Conservation (phyloP, 257 asterid species). For the Handroanthus guayacan region DNA sequence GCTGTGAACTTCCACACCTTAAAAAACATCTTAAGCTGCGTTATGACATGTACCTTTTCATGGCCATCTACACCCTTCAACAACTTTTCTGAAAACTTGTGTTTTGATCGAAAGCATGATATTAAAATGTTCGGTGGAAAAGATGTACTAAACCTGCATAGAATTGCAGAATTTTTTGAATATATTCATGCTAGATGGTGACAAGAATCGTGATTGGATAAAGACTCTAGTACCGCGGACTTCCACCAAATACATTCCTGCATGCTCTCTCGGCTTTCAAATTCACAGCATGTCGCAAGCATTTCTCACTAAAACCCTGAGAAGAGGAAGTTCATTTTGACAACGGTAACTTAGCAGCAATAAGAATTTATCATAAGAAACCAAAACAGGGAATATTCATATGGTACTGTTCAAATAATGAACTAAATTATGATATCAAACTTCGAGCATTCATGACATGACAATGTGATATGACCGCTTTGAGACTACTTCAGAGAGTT, state of each 20-base stretch:
- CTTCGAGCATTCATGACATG: neutral
- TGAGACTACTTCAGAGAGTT: neutral
- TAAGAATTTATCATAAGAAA: neutral
- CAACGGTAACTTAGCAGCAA: slow-evolving; percentile 13
- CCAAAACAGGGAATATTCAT: neutral
- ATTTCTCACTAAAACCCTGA: slow-evolving; percentile 75
- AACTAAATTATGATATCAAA: slow-evolving; percentile 7
- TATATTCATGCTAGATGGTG: neutral
- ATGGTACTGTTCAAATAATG: neutral
- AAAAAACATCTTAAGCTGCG: slow-evolving; percentile 38
- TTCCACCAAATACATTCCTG: slow-evolving; percentile 53
- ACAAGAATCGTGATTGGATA: slow-evolving; percentile 18
- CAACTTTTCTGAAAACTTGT: slow-evolving; percentile 61
- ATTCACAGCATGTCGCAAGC: slow-evolving; percentile 64
- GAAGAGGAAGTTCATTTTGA: slow-evolving; percentile 33
- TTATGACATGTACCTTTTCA: slow-evolving; percentile 46
- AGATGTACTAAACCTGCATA: slow-evolving; percentile 61
- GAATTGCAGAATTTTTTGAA: slow-evolving; percentile 22
- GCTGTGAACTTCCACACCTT: slow-evolving; percentile 36
- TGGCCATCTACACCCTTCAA: slow-evolving; percentile 64
- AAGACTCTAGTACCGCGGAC: slow-evolving; percentile 58
- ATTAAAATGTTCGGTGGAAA: slow-evolving; percentile 53
- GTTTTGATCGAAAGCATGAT: slow-evolving; percentile 67
- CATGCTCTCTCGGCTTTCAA: slow-evolving; percentile 63
- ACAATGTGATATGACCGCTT: slow-evolving; percentile 11